These are phyloP conservation scores for Corchorus olitorius DNA, from an alignment of 345 rosid species.

Conservation along the genomic window DNA sequence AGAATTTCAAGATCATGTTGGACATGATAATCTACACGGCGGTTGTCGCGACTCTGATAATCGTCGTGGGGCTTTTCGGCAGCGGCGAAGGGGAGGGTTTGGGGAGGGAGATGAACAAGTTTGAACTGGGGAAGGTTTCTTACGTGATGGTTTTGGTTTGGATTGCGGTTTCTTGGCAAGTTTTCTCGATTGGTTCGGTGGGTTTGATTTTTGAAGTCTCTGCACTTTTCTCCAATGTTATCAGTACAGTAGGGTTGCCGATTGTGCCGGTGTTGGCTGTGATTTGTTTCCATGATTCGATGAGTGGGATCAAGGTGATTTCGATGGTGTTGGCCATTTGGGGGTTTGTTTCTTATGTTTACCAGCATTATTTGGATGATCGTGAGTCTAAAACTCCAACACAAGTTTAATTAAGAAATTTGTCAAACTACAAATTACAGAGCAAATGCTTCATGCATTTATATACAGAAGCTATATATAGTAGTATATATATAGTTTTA, in stretches of 20 bases:
- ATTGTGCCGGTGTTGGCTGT: conserved; percentile 28
- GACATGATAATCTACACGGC: conserved; percentile 20
- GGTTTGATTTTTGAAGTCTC: conserved; percentile 34
- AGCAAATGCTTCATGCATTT: background rate
- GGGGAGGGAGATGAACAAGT: conserved; percentile 16
- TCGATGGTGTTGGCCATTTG: conserved; percentile 32
- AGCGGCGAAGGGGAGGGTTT: conserved; percentile 27
- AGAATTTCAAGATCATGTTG: background rate
- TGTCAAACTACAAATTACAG: background rate
- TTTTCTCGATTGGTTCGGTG: conserved; percentile 21
- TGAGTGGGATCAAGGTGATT: conserved; percentile 26
- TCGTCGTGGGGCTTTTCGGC: conserved; percentile 17
- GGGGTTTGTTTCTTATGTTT: conserved; percentile 32
- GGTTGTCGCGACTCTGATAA: background rate
- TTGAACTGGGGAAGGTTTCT: conserved; percentile 21
- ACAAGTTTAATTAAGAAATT: background rate
- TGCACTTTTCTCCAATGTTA: conserved; percentile 29
- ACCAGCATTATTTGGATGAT: conserved; percentile 34
- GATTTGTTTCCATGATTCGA: conserved; percentile 22
- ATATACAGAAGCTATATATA: too few species aligned
- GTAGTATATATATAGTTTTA: too few species aligned
- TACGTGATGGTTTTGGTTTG: conserved; percentile 23
- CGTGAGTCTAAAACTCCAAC: background rate
- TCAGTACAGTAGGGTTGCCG: conserved; percentile 28
- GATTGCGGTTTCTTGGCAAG: conserved; percentile 26